Evolutionary conservation across 768 basidiomycete genomes (phyloP), one percentile per base, ranked within the genome.

Genomic region (Kwoniella newhampshirensis): DNA sequence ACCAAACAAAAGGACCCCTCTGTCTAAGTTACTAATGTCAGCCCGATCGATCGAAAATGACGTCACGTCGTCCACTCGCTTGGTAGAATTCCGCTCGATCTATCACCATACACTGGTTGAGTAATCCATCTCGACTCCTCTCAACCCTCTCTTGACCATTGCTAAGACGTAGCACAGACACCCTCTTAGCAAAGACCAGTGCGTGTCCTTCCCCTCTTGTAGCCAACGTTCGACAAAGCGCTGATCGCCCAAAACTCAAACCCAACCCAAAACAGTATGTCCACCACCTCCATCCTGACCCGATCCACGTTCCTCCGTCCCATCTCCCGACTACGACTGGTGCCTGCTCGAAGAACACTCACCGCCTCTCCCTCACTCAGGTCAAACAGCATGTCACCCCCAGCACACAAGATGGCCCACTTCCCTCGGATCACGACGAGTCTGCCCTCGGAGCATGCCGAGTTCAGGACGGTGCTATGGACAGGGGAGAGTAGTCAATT

Each of bases 381-480:
- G 27, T 45, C 44, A 45, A 20, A 28, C 51, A 69, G 59, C 15
- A 72, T 65, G 64, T 50, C 65, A n/a, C 69, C 66, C 27, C 74
- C 74, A n/a, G 55, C 54, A 13, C 62, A 75, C 41, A 73, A 73
- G 63, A 75, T 78, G 75, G 65, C 41, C 45, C 60, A 76, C 52
- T 70, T 77, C 51, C 67, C 71, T 13, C 63, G 70, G 46, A 68
- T 77, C 54, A 74, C 69, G 50, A 74, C 68, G 47, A 66, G 73
- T 30, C 53, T 76, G n/a, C 77, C 70, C 12, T 66, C 68, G 2
- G 59, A 72, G 46, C 63, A 69, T 39, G 36, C 66, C 11, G 75
- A 78, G 32, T 79, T 79, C 68, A 40, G 78, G 23, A 70, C 70
- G 17, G 77, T 79, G 25, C 62, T 77, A 2, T 76, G 71, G 75